phyloP scores from a whole-genome alignment of 2,329 filamentous ascomycete species.

The Xylaria sp. region DNA sequence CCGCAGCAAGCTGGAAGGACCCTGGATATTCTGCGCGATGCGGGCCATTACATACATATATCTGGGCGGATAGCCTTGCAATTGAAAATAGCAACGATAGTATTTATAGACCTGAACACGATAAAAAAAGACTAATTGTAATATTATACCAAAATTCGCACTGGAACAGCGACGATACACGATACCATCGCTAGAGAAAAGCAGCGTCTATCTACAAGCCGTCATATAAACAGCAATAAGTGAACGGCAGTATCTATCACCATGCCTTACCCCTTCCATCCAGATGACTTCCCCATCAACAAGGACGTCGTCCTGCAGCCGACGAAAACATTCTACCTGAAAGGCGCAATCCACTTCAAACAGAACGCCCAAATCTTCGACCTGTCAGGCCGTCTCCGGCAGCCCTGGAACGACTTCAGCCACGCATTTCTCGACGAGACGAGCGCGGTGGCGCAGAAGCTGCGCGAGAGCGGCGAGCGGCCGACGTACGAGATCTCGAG shows the following conservation, averaged over 20 bases:
- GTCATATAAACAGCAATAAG: constrained; percentile 4
- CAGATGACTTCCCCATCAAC: constrained; percentile 52
- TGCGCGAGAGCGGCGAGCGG: constrained; percentile 22
- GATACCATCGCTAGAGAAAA: neutral
- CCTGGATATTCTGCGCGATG: neutral
- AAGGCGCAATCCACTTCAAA: constrained; percentile 51
- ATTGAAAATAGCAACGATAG: neutral
- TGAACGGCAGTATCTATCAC: constrained; percentile 23
- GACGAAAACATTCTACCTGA: constrained; percentile 47
- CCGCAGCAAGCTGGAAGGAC: constrained; percentile 18
- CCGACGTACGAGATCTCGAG: constrained; percentile 46
- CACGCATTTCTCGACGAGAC: constrained; percentile 47
- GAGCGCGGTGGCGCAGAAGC: constrained; percentile 40
- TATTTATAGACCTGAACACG: neutral
- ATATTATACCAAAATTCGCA: constrained; percentile 1
- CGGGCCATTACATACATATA: constrained; percentile 32
- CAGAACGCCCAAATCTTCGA: constrained; percentile 47
- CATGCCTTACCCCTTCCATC: constrained; percentile 51
- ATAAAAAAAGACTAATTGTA: constrained; percentile 18
- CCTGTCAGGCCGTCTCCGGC: constrained; percentile 42
- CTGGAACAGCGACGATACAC: constrained; percentile 15
- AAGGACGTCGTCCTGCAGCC: constrained; percentile 42
- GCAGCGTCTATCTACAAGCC: neutral
- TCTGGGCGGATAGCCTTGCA: constrained; percentile 5
- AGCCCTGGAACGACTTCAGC: constrained; percentile 48